Base-by-base conservation (phyloP, 2,329 filamentous ascomycete genomes). In the Seiridium cupressi region DNA sequence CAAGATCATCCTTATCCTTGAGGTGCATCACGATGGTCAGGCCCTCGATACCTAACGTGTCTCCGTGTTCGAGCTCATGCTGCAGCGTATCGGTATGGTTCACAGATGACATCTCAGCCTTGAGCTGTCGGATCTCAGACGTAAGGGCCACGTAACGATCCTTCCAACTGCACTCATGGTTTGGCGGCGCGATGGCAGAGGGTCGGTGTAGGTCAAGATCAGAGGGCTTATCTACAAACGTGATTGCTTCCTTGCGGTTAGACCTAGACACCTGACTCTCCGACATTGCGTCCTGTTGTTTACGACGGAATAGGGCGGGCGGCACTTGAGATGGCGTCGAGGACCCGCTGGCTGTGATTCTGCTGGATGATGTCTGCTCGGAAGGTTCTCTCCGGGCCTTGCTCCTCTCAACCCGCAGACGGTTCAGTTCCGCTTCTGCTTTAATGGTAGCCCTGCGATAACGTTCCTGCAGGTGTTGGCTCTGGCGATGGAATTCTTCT, bases 11-110 rank as follows among this genome's bases (percentile, higher is more conserved):
- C 68, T 75, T 79, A 49, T 76, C 75, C 64, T 70, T 78, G 65
- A 81, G 70, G 68, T 83, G 82, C 69, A 84, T 72, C 51, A 83
- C 77, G 61, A 83, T 79, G 5, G 81, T 84, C 56, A 84, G 66
- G 9, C 80, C 80, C 60, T 81, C 74, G 36, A 84, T 77, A 13
- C 76, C 76, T 51, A 79, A 63, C 32, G 79, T 74, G 42, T 73
- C 72, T 6, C 69, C 66, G 31, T 69, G 63, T 26, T 10, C 42
- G 18, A 32, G 34, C 3, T 38, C 42, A 32, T 40, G 57, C 3
- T 18, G 53, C 5, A 42, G 26, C 26, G 49, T 49, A 2, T 44
- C 31, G n/a, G 46, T 53, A 10, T 58, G 63, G 18, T 10, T 38
- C 11, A 53, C 34, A 2, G 67, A 67, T 35, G 72, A 69, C 42